Conservation (phyloP, 1,139 yeast genomes). For the Taphrina confusa region DNA sequence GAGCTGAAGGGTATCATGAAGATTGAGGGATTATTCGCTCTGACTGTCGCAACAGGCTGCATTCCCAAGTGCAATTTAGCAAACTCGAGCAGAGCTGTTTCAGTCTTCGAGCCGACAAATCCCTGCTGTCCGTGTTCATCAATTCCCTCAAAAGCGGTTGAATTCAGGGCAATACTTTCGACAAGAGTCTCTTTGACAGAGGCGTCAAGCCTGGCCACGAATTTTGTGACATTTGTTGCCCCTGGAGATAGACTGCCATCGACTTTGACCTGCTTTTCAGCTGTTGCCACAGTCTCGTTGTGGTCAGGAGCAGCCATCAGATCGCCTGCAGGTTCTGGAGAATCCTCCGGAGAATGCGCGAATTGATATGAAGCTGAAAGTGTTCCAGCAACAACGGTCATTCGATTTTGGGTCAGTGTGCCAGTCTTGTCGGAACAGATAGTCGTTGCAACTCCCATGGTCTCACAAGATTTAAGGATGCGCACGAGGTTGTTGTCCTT, state of each 20-base stretch:
- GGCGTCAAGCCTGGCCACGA: slow-evolving; percentile 43
- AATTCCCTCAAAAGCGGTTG: slow-evolving; percentile 76
- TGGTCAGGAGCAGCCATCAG: not conserved
- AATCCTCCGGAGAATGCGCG: slow-evolving; percentile 24
- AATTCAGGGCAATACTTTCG: slow-evolving; percentile 71
- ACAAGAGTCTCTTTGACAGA: slow-evolving; percentile 51
- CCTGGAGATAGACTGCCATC: slow-evolving; percentile 4
- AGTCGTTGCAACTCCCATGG: slow-evolving; percentile 98
- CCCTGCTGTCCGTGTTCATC: slow-evolving; percentile 54
- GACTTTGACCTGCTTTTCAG: slow-evolving; percentile 2
- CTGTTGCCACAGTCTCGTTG: slow-evolving; percentile 3
- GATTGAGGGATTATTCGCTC: slow-evolving; percentile 53
- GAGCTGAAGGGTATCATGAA: slow-evolving; percentile 91
- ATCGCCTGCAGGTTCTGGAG: slow-evolving; percentile 22
- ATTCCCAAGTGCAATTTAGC: slow-evolving; percentile 60
- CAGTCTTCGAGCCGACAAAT: slow-evolving; percentile 90
- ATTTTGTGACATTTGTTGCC: not conserved
- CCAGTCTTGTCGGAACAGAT: slow-evolving; percentile 97
- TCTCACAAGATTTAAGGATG: slow-evolving; percentile 89
- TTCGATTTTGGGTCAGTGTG: slow-evolving; percentile 85
- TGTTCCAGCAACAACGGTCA: slow-evolving; percentile 82
- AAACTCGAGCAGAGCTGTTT: slow-evolving; percentile 76
- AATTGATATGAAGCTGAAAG: slow-evolving; percentile 54
- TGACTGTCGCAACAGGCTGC: slow-evolving; percentile 51
- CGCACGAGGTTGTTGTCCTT: slow-evolving; percentile 95